phyloP scores from a whole-genome alignment of 495 filamentous ascomycete species.

The Hamigera avellanea region DNA sequence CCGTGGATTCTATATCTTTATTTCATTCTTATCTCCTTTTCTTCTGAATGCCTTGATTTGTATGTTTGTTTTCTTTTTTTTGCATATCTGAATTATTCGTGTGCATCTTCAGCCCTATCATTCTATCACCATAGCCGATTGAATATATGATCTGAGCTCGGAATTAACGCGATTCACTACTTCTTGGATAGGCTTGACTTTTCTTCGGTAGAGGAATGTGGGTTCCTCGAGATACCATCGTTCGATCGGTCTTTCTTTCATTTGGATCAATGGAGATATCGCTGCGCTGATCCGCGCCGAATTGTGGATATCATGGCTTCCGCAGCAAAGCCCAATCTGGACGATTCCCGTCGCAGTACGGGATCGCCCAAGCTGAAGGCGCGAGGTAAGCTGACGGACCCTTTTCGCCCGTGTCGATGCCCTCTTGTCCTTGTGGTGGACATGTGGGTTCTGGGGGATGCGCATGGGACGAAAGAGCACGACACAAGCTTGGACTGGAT shows the following conservation, averaged over 20 bases:
- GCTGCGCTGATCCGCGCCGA: constrained; percentile 24
- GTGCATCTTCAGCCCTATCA: not conserved
- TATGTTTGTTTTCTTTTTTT: not conserved
- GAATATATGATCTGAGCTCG: not conserved
- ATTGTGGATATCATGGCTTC: constrained; percentile 33
- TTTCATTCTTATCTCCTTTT: no score
- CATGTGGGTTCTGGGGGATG: not conserved
- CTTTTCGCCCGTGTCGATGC: not conserved
- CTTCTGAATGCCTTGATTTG: no score
- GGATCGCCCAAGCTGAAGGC: constrained; percentile 53
- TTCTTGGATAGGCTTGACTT: constrained; percentile 7
- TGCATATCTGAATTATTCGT: not conserved
- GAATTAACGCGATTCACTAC: not conserved
- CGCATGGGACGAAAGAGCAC: not conserved
- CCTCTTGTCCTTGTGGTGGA: no score
- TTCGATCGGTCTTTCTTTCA: constrained; percentile 17
- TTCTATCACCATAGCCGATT: not conserved
- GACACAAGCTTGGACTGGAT: no score
- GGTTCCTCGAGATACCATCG: constrained; percentile 21
- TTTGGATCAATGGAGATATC: constrained; percentile 32
- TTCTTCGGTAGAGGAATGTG: constrained; percentile 28
- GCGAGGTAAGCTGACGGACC: constrained; percentile 37
- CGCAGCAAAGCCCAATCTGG: constrained; percentile 28
- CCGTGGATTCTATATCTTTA: no score
- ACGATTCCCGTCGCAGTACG: constrained; percentile 34